These are phyloP conservation scores for Picea sitchensis DNA, from an alignment of 75 land plant genomes.

Conservation along the genomic window DNA sequence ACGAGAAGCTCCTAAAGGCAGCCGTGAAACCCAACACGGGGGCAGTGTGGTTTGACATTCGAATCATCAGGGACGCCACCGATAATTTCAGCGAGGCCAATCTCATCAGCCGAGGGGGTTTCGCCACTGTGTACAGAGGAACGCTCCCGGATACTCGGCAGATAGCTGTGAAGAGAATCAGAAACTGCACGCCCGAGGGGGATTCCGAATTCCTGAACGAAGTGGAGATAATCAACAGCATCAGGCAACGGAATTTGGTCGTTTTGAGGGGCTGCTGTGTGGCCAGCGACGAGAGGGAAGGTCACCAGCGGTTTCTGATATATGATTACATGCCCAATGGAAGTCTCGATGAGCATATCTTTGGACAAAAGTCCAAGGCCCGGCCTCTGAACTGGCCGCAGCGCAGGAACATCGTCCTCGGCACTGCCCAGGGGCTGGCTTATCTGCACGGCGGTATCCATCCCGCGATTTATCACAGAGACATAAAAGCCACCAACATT, in stretches of 20 bases:
- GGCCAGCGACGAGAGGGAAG: constrained; percentile 10
- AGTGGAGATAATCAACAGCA: constrained; percentile 17
- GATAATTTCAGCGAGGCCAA: not conserved
- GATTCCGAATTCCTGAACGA: constrained; percentile 12
- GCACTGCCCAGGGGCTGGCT: constrained; percentile 38
- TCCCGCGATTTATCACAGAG: constrained; percentile 45
- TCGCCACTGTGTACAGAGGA: constrained; percentile 17
- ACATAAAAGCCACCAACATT: constrained; percentile 46
- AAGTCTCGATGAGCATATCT: not conserved
- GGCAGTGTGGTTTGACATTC: constrained; percentile 39
- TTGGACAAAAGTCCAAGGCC: not conserved
- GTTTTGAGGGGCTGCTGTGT: constrained; percentile 24
- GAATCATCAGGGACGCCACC: not conserved
- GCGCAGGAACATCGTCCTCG: constrained; percentile 37
- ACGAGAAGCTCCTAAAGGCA: not conserved
- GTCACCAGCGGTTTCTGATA: constrained; percentile 19
- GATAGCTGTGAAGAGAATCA: constrained; percentile 23
- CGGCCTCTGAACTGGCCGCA: constrained; percentile 27
- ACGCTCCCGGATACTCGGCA: constrained; percentile 14
- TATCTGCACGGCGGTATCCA: constrained; percentile 39
- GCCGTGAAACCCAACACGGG: constrained; percentile 35
- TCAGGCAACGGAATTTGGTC: constrained; percentile 30
- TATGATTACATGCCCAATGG: constrained; percentile 34
- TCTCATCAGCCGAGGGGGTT: constrained; percentile 17
- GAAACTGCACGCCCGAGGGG: constrained; percentile 4